Base-by-base conservation (phyloP, 169 alveolate species). In the Cryptosporidium bovis region DNA sequence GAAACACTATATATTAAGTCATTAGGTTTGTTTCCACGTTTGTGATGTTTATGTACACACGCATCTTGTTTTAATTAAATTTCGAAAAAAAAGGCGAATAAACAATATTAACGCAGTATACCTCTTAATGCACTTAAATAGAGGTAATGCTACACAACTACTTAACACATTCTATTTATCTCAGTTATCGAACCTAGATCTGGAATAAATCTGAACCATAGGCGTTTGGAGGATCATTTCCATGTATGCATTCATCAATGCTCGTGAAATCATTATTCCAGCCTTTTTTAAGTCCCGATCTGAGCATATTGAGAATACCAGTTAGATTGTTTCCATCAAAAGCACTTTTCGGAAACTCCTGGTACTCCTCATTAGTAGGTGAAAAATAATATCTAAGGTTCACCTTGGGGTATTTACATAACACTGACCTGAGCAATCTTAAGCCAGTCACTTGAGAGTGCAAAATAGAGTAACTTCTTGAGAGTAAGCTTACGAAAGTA, bases 391-490 rank as follows among this genome's bases (percentile, higher is more conserved):
- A 77, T 62, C 87, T 56, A 20, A 77, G 18, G 20, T 77, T 77
- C 27, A 77, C 64, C 6, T 77, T 62, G 27, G 87, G 87, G 48
- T 44, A 77, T 18, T 62, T 55, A 46, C 87, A 77, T 7, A 77
- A n/a, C 1, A 77, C 77, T 44, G 58, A 55, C 24, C 50, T 77
- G 7, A 77, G 53, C 15, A 77, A 60, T 50, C 51, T 77, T 48
- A 77, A n/a, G 18, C 87, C 87, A 16, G 77, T 58, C 31, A 77
- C 87, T 40, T 77, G 87, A 3, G 87, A 77, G 33, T 77, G 87
- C 6, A 77, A 62, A 50, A 77, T 77, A 6, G 87, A 15, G 48
- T 58, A 77, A 33, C 87, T 77, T 27, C 87, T 77, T 8, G 69
- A 77, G 6, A 77, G 27, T 10, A 77, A n/a, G 48, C 50, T 77